A percentile compares a stretch with the other conserved stretches of the same genome.
Evolutionary conservation across 331 rosid species (phyloP).

Genomic region (Cydonia oblonga): DNA sequence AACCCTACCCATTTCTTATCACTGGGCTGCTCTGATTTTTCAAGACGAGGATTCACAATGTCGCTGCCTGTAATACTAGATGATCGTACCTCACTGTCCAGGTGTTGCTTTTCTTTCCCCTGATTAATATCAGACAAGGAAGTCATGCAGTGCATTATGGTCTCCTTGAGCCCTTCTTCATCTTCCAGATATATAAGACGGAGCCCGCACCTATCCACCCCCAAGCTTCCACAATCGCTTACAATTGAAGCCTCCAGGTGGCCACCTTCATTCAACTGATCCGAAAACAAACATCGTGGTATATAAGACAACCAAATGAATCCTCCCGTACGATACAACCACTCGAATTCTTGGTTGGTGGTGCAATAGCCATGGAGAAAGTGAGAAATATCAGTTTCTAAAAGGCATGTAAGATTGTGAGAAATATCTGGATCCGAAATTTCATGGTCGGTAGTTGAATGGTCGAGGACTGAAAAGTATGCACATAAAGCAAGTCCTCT

Average conservation of each 20-base stretch:
- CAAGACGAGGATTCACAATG: neutral
- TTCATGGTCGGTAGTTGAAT: neutral
- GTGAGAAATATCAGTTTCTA: neutral
- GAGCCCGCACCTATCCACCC: neutral
- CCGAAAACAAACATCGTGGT: conserved; percentile 1
- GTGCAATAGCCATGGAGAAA: neutral
- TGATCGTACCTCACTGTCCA: neutral
- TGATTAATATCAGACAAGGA: neutral
- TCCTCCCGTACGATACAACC: conserved; percentile 1
- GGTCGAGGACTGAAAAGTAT: neutral
- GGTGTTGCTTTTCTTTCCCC: neutral
- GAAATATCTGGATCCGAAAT: neutral
- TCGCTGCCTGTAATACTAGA: neutral
- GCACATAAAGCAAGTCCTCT: conserved; percentile 5
- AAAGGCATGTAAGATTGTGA: conserved; percentile 7
- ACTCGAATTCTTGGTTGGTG: neutral
- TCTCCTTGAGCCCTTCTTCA: neutral
- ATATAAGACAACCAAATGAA: conserved; percentile 15
- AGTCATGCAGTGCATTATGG: neutral
- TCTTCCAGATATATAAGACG: neutral
- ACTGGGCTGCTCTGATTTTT: neutral
- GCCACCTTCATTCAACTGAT: neutral
- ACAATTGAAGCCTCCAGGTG: conserved; percentile 5
- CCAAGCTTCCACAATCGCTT: neutral
- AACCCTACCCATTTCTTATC: neutral